Base-by-base conservation (phyloP, 306 rosid genomes). In the Fragaria iinumae region DNA sequence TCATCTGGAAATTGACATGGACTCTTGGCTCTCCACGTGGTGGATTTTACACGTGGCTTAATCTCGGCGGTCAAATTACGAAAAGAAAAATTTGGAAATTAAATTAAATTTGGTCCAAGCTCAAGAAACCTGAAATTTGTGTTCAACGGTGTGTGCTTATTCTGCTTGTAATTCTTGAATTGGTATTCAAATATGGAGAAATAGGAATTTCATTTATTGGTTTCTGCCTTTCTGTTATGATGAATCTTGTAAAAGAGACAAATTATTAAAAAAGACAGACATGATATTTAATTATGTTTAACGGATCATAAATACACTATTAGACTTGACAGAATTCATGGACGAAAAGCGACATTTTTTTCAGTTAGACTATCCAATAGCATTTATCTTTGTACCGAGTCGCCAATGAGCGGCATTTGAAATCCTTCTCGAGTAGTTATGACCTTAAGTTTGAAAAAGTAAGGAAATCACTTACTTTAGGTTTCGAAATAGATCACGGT, bases 11-110 rank as follows among this genome's bases (percentile, higher is more conserved):
- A 0, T 17, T 74, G 32, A 16, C 45, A 2, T 11, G 34, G 59
- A 52, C 55, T 17, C 45, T 0, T 0, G 1, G 4, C 5, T 1
- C 32, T 44, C 69, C 86, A 81, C 79, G 81, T 76, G 72, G 52
- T 17, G 0, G 0, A 6, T 13, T 0, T 0, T 71, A 65, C 87
- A 89, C 84, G 88, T 87, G 93, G 84, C 87, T 0, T 1, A 0
- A 6, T 3, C n/a, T 29, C 0, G 53, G 25, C 83, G 8, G 82
- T 90, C 65, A 8, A 6, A 44, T 60, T 18, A 7, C 4, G 13
- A 5, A 43, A 43, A 65, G 69, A 10, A 17, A 74, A 13, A 25
- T 25, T 8, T 62, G 64, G 18, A 20, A 43, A 14, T 73, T 60
- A 20, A 43, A 14, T 73, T 60, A 60, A 55, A 45, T 74, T 74